These are phyloP conservation scores for Colletotrichum viniferum DNA, from an alignment of 2,329 filamentous ascomycete genomes.

Conservation along the genomic window DNA sequence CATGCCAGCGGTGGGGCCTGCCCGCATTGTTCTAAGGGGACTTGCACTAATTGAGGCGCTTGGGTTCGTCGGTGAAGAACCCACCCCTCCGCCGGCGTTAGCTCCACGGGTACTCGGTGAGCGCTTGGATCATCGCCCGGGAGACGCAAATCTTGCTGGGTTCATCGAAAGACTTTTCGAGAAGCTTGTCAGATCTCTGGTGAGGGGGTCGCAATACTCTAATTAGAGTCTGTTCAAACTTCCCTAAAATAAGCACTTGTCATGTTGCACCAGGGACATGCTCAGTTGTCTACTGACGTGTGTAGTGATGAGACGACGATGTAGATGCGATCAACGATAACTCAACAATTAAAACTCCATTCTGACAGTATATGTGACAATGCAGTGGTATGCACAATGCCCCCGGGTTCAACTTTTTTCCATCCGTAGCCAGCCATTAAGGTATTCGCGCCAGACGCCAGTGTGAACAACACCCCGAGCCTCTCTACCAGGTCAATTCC, in stretches of 20 bases:
- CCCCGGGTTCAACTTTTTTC: conserved; percentile 7
- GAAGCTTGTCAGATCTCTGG: neutral
- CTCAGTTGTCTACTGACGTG: neutral
- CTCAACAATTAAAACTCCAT: neutral
- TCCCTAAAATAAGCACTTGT: neutral
- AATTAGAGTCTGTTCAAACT: neutral
- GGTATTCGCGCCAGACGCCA: conserved; percentile 19
- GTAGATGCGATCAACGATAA: neutral
- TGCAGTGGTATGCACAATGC: conserved; percentile 14
- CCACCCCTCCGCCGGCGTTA: neutral
- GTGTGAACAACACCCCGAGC: neutral
- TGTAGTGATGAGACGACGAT: neutral
- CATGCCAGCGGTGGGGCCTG: conserved; percentile 6
- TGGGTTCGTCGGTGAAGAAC: conserved; percentile 9
- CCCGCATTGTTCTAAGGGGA: conserved; percentile 19
- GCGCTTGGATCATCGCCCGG: neutral
- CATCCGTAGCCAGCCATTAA: conserved; percentile 17
- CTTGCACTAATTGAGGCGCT: conserved; percentile 20
- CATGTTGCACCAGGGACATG: neutral
- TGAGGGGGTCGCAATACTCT: neutral
- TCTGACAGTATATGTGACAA: conserved; percentile 8
- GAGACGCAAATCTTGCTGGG: neutral
- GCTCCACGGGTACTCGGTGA: neutral
- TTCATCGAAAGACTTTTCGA: neutral
- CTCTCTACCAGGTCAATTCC: conserved; percentile 44